Evolutionary conservation across 2,329 filamentous ascomycete species (phyloP), one percentile per base, ranked within the genome.

Genomic region (Trichophyton verrucosum): DNA sequence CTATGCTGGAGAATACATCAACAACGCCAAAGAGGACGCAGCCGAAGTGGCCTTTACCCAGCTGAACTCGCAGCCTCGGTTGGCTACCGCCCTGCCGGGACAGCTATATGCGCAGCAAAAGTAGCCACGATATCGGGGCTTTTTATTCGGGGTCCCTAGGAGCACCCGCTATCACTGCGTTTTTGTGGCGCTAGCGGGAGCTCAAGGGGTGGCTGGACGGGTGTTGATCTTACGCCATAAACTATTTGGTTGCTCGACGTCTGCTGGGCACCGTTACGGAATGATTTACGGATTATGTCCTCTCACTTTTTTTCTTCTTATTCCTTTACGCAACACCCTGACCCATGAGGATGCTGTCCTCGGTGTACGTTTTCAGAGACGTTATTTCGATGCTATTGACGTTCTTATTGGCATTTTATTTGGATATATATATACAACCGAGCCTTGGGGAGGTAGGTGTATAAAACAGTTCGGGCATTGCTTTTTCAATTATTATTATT

Each of bases 11-110:
- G 85, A 89, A 71, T 90, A 89, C 70, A 80, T 92, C 73, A 84
- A 91, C 78, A 95, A 95, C 70, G 90, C 90, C 62, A 86, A 84
- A 75, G 91, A 96, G 74, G 91, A 96, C 72, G 91, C 89, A n/a
- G 90, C 91, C 65, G 89, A 96, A 75, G 82, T 87, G 64, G 90
- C 90, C 9, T 65, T 74, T 51, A 74, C 68, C 40, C 40, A 63
- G 20, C 63, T 77, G 61, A 69, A 70, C 62, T 61, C 71, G 59
- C 66, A 70, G 58, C 62, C 64, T 22, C 64, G 51, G 27, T 58
- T 61, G 24, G 13, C 55, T 13, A 17, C 60, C 36, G 49, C 60
- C 11, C 66, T 53, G 67, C 70, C 42, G 59, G 62, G 60, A 4
- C 60, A 62, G 38, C 58, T 62, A 8, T 64, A 62, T 27, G 57